Conservation (phyloP, 345 rosid species). For the Murraya paniculata region DNA sequence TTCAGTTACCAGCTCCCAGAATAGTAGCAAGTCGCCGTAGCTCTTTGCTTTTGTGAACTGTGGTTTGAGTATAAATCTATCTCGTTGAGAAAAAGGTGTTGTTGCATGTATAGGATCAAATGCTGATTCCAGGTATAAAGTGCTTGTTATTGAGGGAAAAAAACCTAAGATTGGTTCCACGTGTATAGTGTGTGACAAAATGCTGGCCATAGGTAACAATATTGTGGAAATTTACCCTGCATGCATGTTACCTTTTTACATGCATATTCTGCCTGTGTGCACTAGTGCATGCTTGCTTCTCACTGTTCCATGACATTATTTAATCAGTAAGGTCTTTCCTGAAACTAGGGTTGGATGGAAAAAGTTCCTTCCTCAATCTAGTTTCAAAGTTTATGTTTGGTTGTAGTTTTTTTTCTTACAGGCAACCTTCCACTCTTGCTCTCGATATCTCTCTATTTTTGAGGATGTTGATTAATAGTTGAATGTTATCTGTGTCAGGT, state of each 20-base stretch:
- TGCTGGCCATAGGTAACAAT: neutral
- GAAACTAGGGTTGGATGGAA: neutral
- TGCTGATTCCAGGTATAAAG: neutral
- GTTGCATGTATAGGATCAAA: neutral
- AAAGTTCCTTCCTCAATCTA: neutral
- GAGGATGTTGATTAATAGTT: conserved; percentile 8
- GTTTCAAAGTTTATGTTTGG: neutral
- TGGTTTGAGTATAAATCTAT: neutral
- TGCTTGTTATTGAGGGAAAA: neutral
- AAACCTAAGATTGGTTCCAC: neutral
- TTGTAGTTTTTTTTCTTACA: neutral
- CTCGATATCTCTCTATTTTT: neutral
- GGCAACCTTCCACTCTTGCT: neutral
- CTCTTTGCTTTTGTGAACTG: neutral
- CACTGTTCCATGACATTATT: neutral
- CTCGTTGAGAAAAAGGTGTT: neutral
- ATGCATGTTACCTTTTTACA: neutral
- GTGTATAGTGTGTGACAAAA: neutral
- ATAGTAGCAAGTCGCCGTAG: neutral
- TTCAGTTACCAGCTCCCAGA: neutral
- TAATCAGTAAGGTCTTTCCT: neutral
- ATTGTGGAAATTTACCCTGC: conserved; percentile 1
- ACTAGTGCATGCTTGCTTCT: neutral
- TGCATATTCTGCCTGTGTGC: neutral
- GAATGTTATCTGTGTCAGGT: conserved; percentile 43